Evolutionary conservation across 23 red algal genomes (phyloP).

Genomic region (Gracilaria domingensis): DNA sequence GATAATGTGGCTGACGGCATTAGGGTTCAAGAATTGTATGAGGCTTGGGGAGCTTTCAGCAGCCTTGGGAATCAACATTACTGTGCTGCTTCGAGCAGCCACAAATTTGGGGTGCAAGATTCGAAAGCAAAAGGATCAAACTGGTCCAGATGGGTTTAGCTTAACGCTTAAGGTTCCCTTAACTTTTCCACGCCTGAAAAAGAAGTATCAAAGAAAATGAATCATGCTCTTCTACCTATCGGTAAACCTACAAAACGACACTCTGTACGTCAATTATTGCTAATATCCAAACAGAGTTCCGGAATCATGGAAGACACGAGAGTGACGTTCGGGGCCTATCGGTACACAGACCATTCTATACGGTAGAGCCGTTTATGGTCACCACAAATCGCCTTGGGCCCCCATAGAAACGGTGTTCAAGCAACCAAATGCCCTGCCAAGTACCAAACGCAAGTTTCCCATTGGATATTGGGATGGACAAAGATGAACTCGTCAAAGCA

Average conservation of each 20-base stretch:
- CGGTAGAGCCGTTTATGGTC: slow-evolving; percentile 58
- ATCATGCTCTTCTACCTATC: not conserved
- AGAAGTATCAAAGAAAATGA: not conserved
- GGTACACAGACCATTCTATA: not conserved
- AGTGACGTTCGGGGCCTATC: not conserved
- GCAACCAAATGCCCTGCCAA: slow-evolving; percentile 82
- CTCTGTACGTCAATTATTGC: no score
- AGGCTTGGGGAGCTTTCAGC: slow-evolving; percentile 38
- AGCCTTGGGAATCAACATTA: slow-evolving; percentile 33
- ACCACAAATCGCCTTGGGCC: slow-evolving; percentile 55
- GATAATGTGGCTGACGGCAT: slow-evolving; percentile 64
- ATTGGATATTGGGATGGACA: slow-evolving; percentile 71
- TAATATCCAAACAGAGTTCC: no score
- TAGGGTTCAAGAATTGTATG: slow-evolving; percentile 54
- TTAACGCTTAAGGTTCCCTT: slow-evolving; percentile 48
- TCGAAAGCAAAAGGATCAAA: slow-evolving; percentile 21
- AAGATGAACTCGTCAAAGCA: slow-evolving; percentile 52
- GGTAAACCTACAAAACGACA: not conserved
- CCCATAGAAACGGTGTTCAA: slow-evolving; percentile 64
- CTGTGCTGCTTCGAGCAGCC: slow-evolving; percentile 21
- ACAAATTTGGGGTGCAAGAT: slow-evolving; percentile 60
- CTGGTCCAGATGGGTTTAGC: slow-evolving; percentile 18
- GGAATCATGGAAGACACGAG: no score
- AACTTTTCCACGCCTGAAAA: slow-evolving; percentile 46
- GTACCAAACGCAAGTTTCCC: slow-evolving; percentile 73